Base-by-base conservation (phyloP, 495 filamentous ascomycete genomes). In the Neurospora sp. region DNA sequence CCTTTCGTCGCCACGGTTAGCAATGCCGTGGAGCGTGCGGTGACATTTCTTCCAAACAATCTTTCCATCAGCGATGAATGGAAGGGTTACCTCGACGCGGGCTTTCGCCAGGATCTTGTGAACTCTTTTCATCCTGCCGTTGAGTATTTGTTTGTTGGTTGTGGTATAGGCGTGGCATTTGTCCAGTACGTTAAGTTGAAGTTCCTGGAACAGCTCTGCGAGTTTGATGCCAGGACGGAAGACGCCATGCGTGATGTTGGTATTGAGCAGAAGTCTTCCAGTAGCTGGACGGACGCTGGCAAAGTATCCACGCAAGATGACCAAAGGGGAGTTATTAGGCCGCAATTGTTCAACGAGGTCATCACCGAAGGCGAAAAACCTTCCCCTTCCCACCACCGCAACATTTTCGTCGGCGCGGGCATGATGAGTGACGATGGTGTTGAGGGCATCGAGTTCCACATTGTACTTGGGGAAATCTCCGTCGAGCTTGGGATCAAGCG, bases 231-330 rank as follows among this genome's bases (percentile, higher is more conserved):
- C n/a, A 4, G 70, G 69, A 4, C 85, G 81, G 73, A 88, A 88
- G 6, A 86, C 81, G 10, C 82, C 83, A 59, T 87, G 83, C 7
- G 83, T 82, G 9, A 86, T 83, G 66, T 88, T 87, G 40, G 88
- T 85, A 71, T 93, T 92, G 5, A 92, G 79, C 1, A 92, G 81
- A 11, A 92, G 76, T 7, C 90, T 86, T 4, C 88, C 86, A 4
- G 91, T 92, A 10, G 89, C 90, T 0, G 86, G 83, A 31, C 91
- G 89, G 18, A 90, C 87, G 79, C 90, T 92, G 71, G 89, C 84
- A 73, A 91, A 92, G 75, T 87, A 93, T 0, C 92, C 91, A 70
- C 91, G 87, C 0, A 91, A 79, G 4, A 82, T 80, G 14, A 87
- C 85, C 2, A 86, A 78, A 0, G 89, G 44, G 42, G 38, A 69